Conservation (phyloP, 106 monocot species). For the Iris macrosiphon region DNA sequence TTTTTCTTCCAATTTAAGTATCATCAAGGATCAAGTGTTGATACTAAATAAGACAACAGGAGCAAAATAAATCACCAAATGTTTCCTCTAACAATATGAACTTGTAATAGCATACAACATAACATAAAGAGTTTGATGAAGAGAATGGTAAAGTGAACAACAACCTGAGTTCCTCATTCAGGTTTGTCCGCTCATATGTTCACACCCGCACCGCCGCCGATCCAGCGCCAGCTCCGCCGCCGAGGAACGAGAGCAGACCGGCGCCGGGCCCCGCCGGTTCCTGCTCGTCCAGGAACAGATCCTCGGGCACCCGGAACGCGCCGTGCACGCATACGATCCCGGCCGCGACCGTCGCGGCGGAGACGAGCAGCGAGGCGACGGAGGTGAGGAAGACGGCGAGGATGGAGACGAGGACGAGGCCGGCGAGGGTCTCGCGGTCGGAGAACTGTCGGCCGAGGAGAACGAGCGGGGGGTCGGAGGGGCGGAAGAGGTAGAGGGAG, state of each 20-base stretch:
- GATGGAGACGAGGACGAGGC: conserved; percentile 26
- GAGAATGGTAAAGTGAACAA: too few relatives aligned
- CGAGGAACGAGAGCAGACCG: conserved; percentile 28
- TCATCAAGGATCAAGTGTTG: too few relatives aligned
- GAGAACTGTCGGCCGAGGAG: conserved; percentile 45
- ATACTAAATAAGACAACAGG: too few relatives aligned
- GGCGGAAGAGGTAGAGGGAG: conserved; percentile 50
- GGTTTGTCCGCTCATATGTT: background rate
- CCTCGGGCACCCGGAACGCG: conserved; percentile 45
- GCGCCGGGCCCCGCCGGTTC: conserved; percentile 14
- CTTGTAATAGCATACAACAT: too few relatives aligned
- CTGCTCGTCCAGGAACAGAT: conserved; percentile 51
- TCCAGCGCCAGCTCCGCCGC: conserved; percentile 21
- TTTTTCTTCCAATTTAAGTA: too few relatives aligned
- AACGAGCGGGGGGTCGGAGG: conserved; percentile 31
- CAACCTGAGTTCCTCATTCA: background rate
- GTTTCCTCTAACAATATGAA: too few relatives aligned
- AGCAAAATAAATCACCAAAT: too few relatives aligned
- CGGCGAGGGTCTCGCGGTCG: conserved; percentile 27
- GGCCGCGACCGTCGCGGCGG: conserved; percentile 24
- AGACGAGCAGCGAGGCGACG: conserved; percentile 38
- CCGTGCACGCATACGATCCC: conserved; percentile 37
- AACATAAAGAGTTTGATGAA: too few relatives aligned
- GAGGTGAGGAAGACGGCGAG: conserved; percentile 44
- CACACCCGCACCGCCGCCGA: background rate